Percentiles rank a stretch among this genome's conserved stretches.
These are phyloP conservation scores for Batrachochytrium dendrobatidis DNA, from an alignment of 371 early-diverging fungal species.

Conservation along the genomic window DNA sequence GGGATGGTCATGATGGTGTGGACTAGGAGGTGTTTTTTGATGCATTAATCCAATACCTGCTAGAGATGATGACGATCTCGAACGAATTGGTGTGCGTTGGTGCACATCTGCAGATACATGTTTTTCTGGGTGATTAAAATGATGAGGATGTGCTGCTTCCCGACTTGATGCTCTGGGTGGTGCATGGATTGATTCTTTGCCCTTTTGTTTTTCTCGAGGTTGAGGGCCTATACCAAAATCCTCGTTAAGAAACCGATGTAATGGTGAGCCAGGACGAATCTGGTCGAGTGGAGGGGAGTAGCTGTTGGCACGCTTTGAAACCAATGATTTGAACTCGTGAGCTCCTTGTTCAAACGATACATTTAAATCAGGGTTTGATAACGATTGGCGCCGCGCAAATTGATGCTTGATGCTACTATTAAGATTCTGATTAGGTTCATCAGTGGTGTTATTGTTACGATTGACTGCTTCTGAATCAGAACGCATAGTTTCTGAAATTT, in stretches of 20 bases:
- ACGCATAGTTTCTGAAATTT: neutral
- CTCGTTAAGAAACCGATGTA: neutral
- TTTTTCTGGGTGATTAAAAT: conserved; percentile 16
- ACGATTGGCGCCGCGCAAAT: neutral
- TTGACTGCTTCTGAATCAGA: no score
- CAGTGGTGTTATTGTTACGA: no score
- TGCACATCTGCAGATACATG: conserved; percentile 5
- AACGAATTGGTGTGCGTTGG: neutral
- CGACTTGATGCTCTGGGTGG: neutral
- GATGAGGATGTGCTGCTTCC: conserved; percentile 16
- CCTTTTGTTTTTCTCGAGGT: no score
- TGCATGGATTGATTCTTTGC: no score
- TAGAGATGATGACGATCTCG: neutral
- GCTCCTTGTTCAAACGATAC: neutral
- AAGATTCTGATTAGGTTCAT: neutral
- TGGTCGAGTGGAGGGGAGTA: conserved; percentile 1
- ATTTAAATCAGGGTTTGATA: neutral
- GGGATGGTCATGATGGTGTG: neutral
- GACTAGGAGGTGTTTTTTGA: neutral
- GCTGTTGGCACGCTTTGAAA: neutral
- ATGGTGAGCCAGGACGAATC: neutral
- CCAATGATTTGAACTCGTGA: neutral
- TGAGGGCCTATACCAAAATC: neutral
- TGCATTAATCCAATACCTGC: neutral
- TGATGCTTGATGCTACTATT: neutral